phyloP scores from a whole-genome alignment of 2,329 filamentous ascomycete species.

The Neofusicoccum sp. region DNA sequence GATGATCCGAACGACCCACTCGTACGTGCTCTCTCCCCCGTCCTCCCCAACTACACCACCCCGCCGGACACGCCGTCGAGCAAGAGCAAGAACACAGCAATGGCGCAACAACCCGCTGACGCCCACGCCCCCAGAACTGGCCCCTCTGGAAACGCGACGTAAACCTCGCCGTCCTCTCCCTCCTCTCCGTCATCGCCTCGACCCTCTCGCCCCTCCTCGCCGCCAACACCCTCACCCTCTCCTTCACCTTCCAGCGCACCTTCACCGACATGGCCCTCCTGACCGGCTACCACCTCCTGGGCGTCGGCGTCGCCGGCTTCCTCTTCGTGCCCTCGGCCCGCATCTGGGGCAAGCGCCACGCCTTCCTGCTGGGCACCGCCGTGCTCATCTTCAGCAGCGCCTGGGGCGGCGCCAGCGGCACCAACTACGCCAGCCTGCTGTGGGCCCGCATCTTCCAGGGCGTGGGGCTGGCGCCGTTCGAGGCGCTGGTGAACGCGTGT shows the following conservation, averaged over 20 bases:
- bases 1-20: slow-evolving; percentile 90
- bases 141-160: slow-evolving; percentile 82
- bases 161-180: slow-evolving; percentile 76
- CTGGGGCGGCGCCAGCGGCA: slow-evolving; percentile 74
- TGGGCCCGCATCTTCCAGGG: slow-evolving; percentile 85
- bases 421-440: slow-evolving; percentile 71
- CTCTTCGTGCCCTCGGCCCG: slow-evolving; percentile 85
- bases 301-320: slow-evolving; percentile 78
- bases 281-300: slow-evolving; percentile 85
- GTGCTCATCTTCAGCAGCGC: slow-evolving; percentile 73
- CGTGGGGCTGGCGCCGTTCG: slow-evolving; percentile 83
- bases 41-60: neutral
- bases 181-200: slow-evolving; percentile 80
- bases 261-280: slow-evolving; percentile 80
- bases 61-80: slow-evolving; percentile 27
- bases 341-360: slow-evolving; percentile 90
- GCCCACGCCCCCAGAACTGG: slow-evolving; percentile 65
- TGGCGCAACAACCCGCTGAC: neutral
- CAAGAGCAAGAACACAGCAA: neutral
- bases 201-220: slow-evolving; percentile 85
- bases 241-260: slow-evolving; percentile 63
- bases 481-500: slow-evolving; percentile 84
- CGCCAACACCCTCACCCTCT: slow-evolving; percentile 80
- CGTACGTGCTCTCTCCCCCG: slow-evolving; percentile 44
- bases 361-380: slow-evolving; percentile 76